Evolutionary conservation across 2,329 filamentous ascomycete species (phyloP), one percentile per base, ranked within the genome.

Genomic region (Colletotrichum acutatum): DNA sequence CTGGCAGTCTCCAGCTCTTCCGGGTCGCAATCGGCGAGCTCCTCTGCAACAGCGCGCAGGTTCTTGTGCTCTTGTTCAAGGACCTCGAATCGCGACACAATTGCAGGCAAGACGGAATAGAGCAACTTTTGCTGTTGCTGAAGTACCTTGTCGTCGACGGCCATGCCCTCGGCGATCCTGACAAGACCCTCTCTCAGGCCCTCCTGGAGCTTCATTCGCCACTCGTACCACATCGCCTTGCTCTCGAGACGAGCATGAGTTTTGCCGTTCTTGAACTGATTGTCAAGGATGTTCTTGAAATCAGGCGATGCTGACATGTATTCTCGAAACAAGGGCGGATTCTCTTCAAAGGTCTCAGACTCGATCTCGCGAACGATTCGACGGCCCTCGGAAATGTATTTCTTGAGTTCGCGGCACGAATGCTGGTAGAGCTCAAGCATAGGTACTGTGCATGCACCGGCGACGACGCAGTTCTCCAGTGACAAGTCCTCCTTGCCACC

Each of bases 151-250:
- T 94, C 90, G 76, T 99, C 97, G 1, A 85, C 84, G 59, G 90
- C 89, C 90, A 99, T 94, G 24, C 92, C 94, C 69, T 93, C 90
- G 1, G 90, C 87, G 70, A 95, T 97, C 74, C 90, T 91, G 67
- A 93, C 82, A 3, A 98, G 89, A 4, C 94, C 95, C 77, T 95
- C 92, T 79, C 93, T 95, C 49, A 99, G 88, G 22, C 94, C 93
- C 75, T 92, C 84, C 68, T 95, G 91, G 28, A 98, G 88, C 78
- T 97, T 96, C 88, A 94, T 96, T 53, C 97, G 92, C 97, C 97
- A 99, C 79, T 96, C 93, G 81, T 99, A 99, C 97, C 97, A 99
- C 86, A 97, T 95, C 70, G 94, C 95, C 80, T 98, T 98, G 84
- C 96, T 98, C 64, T 95, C 86, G 16, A 98, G 88, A 30, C 97